phyloP scores from a whole-genome alignment of 441 rosid species.

The Macaranga tanarius region DNA sequence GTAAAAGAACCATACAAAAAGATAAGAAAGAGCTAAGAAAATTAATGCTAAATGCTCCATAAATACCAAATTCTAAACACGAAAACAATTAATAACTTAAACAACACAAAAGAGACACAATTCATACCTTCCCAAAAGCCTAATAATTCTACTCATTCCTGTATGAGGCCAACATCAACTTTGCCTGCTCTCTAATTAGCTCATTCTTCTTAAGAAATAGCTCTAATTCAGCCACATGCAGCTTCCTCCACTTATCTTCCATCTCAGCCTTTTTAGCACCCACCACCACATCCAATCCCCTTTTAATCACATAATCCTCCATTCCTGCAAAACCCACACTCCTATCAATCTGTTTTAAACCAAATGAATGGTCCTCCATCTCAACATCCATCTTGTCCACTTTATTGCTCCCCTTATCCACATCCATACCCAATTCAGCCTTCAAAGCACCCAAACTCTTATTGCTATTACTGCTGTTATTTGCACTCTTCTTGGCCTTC shows the following conservation, averaged over 20 bases:
- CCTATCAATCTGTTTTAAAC: constrained; percentile 24
- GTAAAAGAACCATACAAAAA: neutral
- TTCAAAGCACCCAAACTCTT: constrained; percentile 6
- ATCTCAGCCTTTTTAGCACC: constrained; percentile 34
- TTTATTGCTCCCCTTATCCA: constrained; percentile 16
- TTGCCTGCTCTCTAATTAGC: constrained; percentile 34
- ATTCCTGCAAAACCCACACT: constrained; percentile 15
- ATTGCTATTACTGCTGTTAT: constrained; percentile 1
- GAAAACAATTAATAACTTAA: neutral
- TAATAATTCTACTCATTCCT: constrained; percentile 6
- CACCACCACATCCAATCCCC: constrained; percentile 27
- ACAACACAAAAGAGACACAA: neutral
- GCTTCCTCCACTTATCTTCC: constrained; percentile 39
- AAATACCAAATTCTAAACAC: constrained; percentile 2
- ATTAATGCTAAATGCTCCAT: neutral
- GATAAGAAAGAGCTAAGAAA: neutral
- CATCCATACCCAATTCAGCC: constrained; percentile 19
- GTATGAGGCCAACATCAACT: constrained; percentile 29
- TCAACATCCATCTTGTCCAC: constrained; percentile 17
- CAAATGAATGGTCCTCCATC: neutral
- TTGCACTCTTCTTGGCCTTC: constrained; percentile 20
- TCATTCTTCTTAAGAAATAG: constrained; percentile 30
- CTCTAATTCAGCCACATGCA: constrained; percentile 40
- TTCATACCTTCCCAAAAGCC: neutral
- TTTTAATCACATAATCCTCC: constrained; percentile 27